Base-by-base conservation (phyloP, 768 basidiomycete genomes). In the Psilocybe cubensis region DNA sequence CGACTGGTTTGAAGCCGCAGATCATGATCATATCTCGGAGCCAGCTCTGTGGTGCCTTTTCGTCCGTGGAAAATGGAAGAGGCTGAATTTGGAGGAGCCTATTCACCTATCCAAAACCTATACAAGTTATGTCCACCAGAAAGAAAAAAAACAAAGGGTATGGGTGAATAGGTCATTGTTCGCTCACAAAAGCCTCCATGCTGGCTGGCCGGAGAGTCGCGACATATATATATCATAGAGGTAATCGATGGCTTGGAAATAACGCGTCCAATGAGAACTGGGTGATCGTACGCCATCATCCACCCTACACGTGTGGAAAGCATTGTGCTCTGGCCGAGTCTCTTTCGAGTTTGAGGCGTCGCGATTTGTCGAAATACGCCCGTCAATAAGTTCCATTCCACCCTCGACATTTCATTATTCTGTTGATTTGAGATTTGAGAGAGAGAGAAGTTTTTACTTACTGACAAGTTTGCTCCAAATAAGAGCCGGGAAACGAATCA, bases 231-330 rank as follows among this genome's bases (percentile, higher is more conserved):
- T 38, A 38, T 14, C 35, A 38, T 56, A 21, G 17, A 31, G 35
- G 21, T 8, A 38, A 49, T 52, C 48, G 44, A 57, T 49, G 41
- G 50, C 55, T 48, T 45, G 21, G 41, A 48, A 48, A 46, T n/a
- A 24, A 46, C 44, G 44, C 9, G 14, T 49, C 45, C 41, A n/a
- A 35, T 24, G 27, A 3, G 38, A 47, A n/a, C n/a, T n/a, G n/a
- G n/a, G n/a, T n/a, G n/a, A n/a, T n/a, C n/a, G n/a, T 33, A 49
- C 50, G 49, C 50, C 55, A 50, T 40, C n/a, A n/a, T n/a, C n/a
- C n/a, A n/a, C n/a, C n/a, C 29, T 51, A 60, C 60, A 57, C 60
- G 60, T 64, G 58, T 62, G 55, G 47, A 56, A 31, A 57, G 56
- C 57, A 46, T 57, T 59, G 50, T 43, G 38, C 52, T 23, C 41